A percentile compares a stretch with the other conserved stretches of the same genome.
These are phyloP conservation scores for Phytophthora tubulina DNA, from an alignment of 352 stramenopile genomes.

Conservation along the genomic window DNA sequence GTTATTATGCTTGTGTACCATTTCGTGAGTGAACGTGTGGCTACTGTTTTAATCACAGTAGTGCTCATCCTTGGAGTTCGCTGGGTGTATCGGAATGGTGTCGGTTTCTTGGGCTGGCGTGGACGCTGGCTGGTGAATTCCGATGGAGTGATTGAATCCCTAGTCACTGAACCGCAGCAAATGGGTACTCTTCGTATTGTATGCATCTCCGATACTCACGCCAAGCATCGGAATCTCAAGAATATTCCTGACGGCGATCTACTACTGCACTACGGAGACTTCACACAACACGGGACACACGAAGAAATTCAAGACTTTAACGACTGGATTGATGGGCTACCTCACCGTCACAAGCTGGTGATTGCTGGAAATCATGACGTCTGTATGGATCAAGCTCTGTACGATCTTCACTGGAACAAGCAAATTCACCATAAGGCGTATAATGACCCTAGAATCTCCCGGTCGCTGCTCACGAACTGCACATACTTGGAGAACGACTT, in stretches of 20 bases:
- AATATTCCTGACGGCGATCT: constrained; percentile 71
- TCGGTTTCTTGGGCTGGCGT: constrained; percentile 56
- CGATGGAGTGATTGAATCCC: constrained; percentile 20
- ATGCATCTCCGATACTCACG: constrained; percentile 80
- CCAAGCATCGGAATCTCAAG: constrained; percentile 64
- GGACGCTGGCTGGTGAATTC: constrained; percentile 51
- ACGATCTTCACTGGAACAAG: constrained; percentile 56
- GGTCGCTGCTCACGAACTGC: constrained; percentile 61
- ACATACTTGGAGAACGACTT: constrained; percentile 71
- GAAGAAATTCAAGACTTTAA: constrained; percentile 71
- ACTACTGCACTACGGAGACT: constrained; percentile 89
- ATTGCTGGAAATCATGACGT: constrained; percentile 80
- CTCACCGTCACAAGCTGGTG: constrained; percentile 75
- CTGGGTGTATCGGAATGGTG: constrained; percentile 68
- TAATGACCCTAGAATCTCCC: constrained; percentile 56
- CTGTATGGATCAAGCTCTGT: constrained; percentile 64
- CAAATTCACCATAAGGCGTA: constrained; percentile 52
- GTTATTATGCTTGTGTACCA: constrained; percentile 22
- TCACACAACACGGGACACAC: constrained; percentile 77
- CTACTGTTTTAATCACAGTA: constrained; percentile 25
- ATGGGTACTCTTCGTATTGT: constrained; percentile 64
- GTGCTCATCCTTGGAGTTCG: constrained; percentile 32
- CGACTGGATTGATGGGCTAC: constrained; percentile 65
- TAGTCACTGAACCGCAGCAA: constrained; percentile 50
- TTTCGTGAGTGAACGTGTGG: not conserved